phyloP scores from a whole-genome alignment of 495 filamentous ascomycete species.

The Penicillium simplicissimum region DNA sequence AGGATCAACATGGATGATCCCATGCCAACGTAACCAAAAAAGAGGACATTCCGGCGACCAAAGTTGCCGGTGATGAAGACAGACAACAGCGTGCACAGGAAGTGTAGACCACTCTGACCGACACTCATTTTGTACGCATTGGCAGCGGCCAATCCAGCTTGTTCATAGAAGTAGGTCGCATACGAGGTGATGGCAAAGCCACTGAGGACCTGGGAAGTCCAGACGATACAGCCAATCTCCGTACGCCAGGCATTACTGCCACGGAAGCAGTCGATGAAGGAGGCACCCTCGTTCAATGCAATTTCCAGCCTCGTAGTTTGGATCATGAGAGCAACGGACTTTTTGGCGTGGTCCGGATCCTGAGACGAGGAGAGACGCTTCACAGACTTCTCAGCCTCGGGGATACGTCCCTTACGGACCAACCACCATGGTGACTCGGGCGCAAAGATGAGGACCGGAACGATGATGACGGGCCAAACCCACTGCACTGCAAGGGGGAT shows the following conservation, averaged over 20 bases:
- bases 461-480: slow-evolving; percentile 74
- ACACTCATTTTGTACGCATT: slow-evolving; percentile 4
- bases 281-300: slow-evolving; percentile 60
- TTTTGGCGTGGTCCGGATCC: slow-evolving; percentile 1
- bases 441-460: slow-evolving; percentile 63
- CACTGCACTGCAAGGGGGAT: slow-evolving; percentile 71
- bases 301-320: slow-evolving; percentile 50
- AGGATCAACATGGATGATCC: not conserved
- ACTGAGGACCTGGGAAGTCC: slow-evolving; percentile 74
- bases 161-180: slow-evolving; percentile 70
- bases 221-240: slow-evolving; percentile 70
- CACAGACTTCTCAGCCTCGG: slow-evolving; percentile 64
- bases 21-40: slow-evolving; percentile 1
- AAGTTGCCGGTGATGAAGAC: not conserved
- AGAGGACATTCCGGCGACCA: not conserved
- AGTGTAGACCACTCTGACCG: not conserved
- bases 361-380: slow-evolving; percentile 55
- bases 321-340: slow-evolving; percentile 1
- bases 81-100: not conserved
- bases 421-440: slow-evolving; percentile 81
- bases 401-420: slow-evolving; percentile 62
- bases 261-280: slow-evolving; percentile 69
- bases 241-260: slow-evolving; percentile 68
- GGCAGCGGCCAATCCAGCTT: slow-evolving; percentile 57
- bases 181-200: slow-evolving; percentile 76